These are phyloP conservation scores for Abelmoschus esculentus DNA, from an alignment of 345 rosid species.

Conservation along the genomic window DNA sequence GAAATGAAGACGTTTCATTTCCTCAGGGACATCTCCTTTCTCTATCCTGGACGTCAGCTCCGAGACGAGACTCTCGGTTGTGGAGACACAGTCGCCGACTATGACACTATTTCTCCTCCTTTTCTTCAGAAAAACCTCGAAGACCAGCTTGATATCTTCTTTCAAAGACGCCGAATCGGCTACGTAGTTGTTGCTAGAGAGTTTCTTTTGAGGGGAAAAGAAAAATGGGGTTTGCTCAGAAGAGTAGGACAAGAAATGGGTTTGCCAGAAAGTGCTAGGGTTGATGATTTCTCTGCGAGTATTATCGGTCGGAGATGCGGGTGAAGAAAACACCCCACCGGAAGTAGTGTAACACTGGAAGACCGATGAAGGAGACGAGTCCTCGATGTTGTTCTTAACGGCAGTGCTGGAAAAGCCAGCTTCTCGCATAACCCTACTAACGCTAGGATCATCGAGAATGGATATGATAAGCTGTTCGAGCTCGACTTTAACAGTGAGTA, in stretches of 20 bases:
- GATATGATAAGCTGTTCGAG: slow-evolving; percentile 63
- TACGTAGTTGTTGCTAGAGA: slow-evolving; percentile 16
- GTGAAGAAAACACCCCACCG: slow-evolving; percentile 80
- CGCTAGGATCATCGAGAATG: slow-evolving; percentile 75
- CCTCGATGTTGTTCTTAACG: slow-evolving; percentile 66
- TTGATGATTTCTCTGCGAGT: slow-evolving; percentile 34
- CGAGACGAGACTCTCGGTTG: slow-evolving; percentile 46
- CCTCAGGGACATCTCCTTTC: slow-evolving; percentile 67
- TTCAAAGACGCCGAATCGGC: slow-evolving; percentile 32
- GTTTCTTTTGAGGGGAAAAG: slow-evolving; percentile 45
- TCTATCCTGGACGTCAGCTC: slow-evolving; percentile 54
- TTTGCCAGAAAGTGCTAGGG: slow-evolving; percentile 28
- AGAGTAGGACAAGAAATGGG: too few species aligned
- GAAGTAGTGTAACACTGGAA: slow-evolving; percentile 47
- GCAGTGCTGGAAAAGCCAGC: slow-evolving; percentile 84
- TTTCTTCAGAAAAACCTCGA: slow-evolving; percentile 57
- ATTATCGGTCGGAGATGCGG: slow-evolving; percentile 60
- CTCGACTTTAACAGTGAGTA: slow-evolving; percentile 56
- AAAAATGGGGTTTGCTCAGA: slow-evolving; percentile 22
- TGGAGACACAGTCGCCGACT: slow-evolving; percentile 59
- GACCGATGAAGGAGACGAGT: slow-evolving; percentile 57
- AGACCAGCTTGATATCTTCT: slow-evolving; percentile 59
- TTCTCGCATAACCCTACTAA: slow-evolving; percentile 87
- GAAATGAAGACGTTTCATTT: slow-evolving; percentile 49
- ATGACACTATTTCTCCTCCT: slow-evolving; percentile 62